These are phyloP conservation scores for Fusarium sp. DNA, from an alignment of 2,329 filamentous ascomycete species.

Conservation along the genomic window DNA sequence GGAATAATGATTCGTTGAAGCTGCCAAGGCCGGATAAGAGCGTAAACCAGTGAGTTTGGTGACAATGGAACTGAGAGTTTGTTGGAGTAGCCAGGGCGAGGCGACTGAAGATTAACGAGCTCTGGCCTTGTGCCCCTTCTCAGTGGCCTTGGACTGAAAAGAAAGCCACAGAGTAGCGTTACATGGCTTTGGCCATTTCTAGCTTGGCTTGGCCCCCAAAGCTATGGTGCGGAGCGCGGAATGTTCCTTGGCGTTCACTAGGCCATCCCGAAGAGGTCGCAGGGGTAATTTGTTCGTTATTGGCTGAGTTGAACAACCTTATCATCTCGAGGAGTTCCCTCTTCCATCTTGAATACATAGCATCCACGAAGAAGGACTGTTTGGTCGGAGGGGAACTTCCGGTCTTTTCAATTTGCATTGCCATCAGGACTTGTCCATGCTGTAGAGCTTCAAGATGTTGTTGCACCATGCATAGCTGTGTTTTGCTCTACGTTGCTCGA, in stretches of 20 bases:
- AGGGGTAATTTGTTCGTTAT: not conserved
- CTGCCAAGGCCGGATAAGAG: not conserved
- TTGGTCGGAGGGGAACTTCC: not conserved
- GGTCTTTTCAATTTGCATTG: not conserved
- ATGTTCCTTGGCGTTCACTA: conserved; percentile 17
- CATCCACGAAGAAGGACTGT: not conserved
- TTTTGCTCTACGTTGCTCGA: not conserved
- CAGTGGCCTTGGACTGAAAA: not conserved
- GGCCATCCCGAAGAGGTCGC: not conserved
- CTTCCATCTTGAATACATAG: not conserved
- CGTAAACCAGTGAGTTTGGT: not conserved
- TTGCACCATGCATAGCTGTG: not conserved
- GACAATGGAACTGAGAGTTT: conserved; percentile 11
- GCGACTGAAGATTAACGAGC: conserved; percentile 5
- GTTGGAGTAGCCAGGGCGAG: conserved; percentile 7
- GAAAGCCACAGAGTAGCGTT: conserved; percentile 24
- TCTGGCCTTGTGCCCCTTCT: conserved; percentile 12
- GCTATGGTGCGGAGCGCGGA: conserved; percentile 7
- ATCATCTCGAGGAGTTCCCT: not conserved
- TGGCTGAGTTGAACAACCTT: not conserved
- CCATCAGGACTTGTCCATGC: not conserved
- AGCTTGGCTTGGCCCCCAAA: conserved; percentile 20
- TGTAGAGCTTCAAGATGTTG: not conserved
- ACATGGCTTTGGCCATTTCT: conserved; percentile 16
- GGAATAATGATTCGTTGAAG: not conserved